Percentiles rank a stretch among this genome's conserved stretches.
These are phyloP conservation scores for Taphrina wiesneri DNA, from an alignment of 1,139 yeast genomes.

Conservation along the genomic window DNA sequence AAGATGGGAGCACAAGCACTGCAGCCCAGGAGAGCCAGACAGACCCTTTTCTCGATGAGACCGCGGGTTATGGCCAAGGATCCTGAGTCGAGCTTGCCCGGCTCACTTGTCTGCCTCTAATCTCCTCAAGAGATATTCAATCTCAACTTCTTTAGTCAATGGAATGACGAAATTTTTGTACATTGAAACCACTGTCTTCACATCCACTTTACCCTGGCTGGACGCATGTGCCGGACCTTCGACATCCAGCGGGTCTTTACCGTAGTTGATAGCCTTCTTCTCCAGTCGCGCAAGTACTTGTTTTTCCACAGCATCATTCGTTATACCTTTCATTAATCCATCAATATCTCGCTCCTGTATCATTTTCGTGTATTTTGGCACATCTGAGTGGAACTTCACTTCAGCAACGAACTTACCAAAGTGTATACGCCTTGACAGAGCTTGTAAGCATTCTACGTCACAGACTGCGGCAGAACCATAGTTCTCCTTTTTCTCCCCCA, in stretches of 20 bases:
- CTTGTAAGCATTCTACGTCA: slow-evolving; percentile 84
- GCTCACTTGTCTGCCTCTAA: slow-evolving; percentile 50
- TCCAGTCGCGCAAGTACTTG: slow-evolving; percentile 75
- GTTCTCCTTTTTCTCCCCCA: slow-evolving; percentile 73
- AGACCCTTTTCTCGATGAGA: no score
- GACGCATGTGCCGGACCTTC: slow-evolving; percentile 43
- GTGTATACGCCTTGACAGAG: slow-evolving; percentile 90
- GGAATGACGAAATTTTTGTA: slow-evolving; percentile 88
- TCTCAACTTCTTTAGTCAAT: slow-evolving; percentile 89
- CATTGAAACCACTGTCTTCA: slow-evolving; percentile 74
- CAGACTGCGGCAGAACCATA: slow-evolving; percentile 81
- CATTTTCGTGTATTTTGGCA: slow-evolving; percentile 61
- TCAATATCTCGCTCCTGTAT: slow-evolving; percentile 65
- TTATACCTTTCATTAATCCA: slow-evolving; percentile 78
- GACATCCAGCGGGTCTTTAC: slow-evolving; percentile 75
- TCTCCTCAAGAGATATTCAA: slow-evolving; percentile 81
- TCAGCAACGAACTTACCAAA: slow-evolving; percentile 95
- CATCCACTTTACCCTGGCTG: slow-evolving; percentile 70
- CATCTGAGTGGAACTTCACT: slow-evolving; percentile 75
- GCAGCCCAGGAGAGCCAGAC: no score
- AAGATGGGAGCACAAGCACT: no score
- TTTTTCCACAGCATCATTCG: slow-evolving; percentile 82
- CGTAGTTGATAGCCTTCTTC: slow-evolving; percentile 80
- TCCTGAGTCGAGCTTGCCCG: no score
- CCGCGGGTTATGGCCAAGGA: no score